Evolutionary conservation across 257 asterid species (phyloP), one percentile per base, ranked within the genome.

Genomic region (Fraxinus pennsylvanica): DNA sequence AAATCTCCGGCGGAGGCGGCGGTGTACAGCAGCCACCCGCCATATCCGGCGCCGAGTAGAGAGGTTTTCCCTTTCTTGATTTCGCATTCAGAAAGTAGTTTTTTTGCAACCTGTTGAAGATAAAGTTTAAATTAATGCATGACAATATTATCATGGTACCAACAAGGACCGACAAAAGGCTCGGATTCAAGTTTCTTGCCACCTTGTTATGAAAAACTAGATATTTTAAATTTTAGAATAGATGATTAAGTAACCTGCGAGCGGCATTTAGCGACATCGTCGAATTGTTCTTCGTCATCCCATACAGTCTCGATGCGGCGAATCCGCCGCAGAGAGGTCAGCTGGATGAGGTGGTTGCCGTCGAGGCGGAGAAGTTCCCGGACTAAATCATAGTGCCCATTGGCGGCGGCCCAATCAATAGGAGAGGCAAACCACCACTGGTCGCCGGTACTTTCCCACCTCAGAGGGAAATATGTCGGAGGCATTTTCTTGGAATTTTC

Each of bases 391-490:
- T 87, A 93, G 87, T 93, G 97, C 22, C 99, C 99, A 78, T 93
- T 95, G 47, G 99, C 99, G 10, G 97, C 98, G 1, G 99, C 99
- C 88, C 91, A 95, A 39, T 95, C 99, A 54, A 95, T 90, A 30
- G 99, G 99, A 59, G 98, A 91, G 19, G 97, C 99, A 77, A 90
- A 95, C 99, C 99, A 95, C 99, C 99, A 95, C n/a, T 93, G 99
- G n/a, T 95, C 98, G 35, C 99, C 98, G 65, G 99, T 91, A 92
- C 98, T 93, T 77, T 95, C 99, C 99, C 99, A 95, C 66, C 99
- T 81, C 4, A 95, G 91, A 72, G 99, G 99, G 77, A 95, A 93
- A 86, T 93, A 86, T 5, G 85, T 81, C 9, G 96, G 89, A 61
- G 95, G 90, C 96, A 90, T 92, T 70, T 71, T 39, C 43, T 57